Evolutionary conservation across 805 yeast species (phyloP), one percentile per base, ranked within the genome.

Genomic region (Cyberlindnera sargentensis): DNA sequence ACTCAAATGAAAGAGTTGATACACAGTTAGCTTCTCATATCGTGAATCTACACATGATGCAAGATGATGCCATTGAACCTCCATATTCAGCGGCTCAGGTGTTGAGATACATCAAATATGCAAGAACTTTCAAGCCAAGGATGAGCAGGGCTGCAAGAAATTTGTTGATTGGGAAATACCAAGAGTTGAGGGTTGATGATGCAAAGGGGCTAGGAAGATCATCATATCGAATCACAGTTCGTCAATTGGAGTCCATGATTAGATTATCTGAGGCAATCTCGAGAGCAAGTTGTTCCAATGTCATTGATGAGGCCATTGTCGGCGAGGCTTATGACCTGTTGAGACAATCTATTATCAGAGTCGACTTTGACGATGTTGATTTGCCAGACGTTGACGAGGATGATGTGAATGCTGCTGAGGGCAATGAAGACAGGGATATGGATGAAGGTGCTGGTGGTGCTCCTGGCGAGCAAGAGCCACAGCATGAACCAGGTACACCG

Each of bases 211-310:
- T 83, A 41, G 84, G 86, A 23, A 73, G 91, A 59, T 79, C 88
- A 41, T 84, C 95, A 47, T 91, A 91, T 63, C 73, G 98, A 62
- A 93, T 93, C 55, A 93, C 99, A 0, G 99, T 93, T 31, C 84
- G 99, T 71, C 99, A 93, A 62, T 73, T 93, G 57, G 99, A 91
- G 66, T 83, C 93, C 42, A 78, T 90, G 89, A 83, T 93, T 52
- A 77, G 99, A 60, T 72, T 93, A 46, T 81, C 93, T 3, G 99
- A 93, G 62, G 98, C 96, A 2, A 90, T 93, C 64, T 98, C 99
- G 1, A 75, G 96, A 52, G 97, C 98, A 27, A 93, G 91, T 64
- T 90, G 98, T 65, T 49, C 56, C 11, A 47, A 50, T 35, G 37
- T 39, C 20, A 85, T 90, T 20, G 93, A 86, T 50, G 89, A 80